Conservation (phyloP, 2,329 filamentous ascomycete genomes). For the Colletotrichum sublineola region DNA sequence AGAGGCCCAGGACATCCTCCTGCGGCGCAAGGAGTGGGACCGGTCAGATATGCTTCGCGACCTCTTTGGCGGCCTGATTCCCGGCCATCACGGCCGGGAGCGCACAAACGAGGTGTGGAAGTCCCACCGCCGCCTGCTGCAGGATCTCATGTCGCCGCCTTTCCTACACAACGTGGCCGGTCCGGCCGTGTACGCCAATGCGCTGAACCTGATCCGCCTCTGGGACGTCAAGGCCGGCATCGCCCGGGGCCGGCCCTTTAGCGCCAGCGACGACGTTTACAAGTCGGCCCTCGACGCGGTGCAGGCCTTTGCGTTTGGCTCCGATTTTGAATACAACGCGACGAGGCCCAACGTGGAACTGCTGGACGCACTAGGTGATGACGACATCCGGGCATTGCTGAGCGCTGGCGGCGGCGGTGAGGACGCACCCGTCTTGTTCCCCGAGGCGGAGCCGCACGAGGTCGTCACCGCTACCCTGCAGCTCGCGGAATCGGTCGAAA, state of each 20-base stretch:
- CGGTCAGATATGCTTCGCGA: slow-evolving; percentile 38
- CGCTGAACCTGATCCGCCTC: slow-evolving; percentile 49
- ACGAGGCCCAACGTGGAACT: slow-evolving; percentile 17
- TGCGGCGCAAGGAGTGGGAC: slow-evolving; percentile 53
- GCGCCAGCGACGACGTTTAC: slow-evolving; percentile 48
- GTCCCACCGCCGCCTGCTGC: slow-evolving; percentile 51
- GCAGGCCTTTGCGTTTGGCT: slow-evolving; percentile 49
- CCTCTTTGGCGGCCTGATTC: slow-evolving; percentile 36
- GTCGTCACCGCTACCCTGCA: too few species aligned
- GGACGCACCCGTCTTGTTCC: too few species aligned
- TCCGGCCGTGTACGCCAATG: slow-evolving; percentile 50
- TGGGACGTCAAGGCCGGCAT: slow-evolving; percentile 50
- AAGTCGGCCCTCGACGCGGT: slow-evolving; percentile 51
- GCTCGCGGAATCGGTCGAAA: too few species aligned
- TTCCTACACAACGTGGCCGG: slow-evolving; percentile 52
- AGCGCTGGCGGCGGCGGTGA: too few species aligned
- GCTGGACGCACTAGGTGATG: too few species aligned
- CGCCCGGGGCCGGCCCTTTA: slow-evolving; percentile 50
- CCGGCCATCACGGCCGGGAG: slow-evolving; percentile 50
- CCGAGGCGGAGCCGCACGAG: too few species aligned
- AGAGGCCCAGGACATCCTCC: slow-evolving; percentile 51
- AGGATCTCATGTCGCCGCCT: slow-evolving; percentile 53
- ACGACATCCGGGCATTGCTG: too few species aligned
- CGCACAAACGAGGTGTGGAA: slow-evolving; percentile 50
- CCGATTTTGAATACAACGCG: slow-evolving; percentile 22